phyloP scores from a whole-genome alignment of 23 red algal genomes.

The Cyanidiococcus yangmingshanensis region DNA sequence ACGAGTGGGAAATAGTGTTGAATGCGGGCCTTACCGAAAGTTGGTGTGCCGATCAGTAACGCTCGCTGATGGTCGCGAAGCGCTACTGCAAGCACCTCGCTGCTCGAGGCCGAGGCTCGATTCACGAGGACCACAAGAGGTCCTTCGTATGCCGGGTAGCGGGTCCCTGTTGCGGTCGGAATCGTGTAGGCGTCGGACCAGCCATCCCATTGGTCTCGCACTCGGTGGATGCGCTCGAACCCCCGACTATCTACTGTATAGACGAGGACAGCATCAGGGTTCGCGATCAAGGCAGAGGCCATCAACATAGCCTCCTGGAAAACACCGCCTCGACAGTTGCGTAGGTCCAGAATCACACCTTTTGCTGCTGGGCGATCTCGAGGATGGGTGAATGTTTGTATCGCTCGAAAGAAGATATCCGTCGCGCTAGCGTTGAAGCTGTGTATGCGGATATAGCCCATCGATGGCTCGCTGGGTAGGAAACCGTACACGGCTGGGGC shows the following conservation, averaged over 20 bases:
- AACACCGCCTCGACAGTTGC: slow-evolving; percentile 31
- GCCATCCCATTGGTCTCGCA: slow-evolving; percentile 13
- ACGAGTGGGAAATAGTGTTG: slow-evolving; percentile 27
- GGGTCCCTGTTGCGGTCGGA: neutral
- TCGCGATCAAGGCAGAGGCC: slow-evolving; percentile 21
- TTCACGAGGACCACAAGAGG: slow-evolving; percentile 29
- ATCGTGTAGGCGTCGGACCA: neutral
- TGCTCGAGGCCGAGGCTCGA: slow-evolving; percentile 10
- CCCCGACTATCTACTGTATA: slow-evolving; percentile 26
- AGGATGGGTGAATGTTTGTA: neutral
- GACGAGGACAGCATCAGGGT: slow-evolving; percentile 4
- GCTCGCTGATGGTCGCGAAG: slow-evolving; percentile 24
- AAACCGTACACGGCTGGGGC: neutral
- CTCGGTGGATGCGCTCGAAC: slow-evolving; percentile 8
- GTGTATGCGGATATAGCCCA: slow-evolving; percentile 27
- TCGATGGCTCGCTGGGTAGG: neutral
- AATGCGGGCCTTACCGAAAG: slow-evolving; percentile 32
- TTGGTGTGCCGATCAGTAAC: slow-evolving; percentile 12
- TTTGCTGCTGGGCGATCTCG: neutral
- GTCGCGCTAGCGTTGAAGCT: slow-evolving; percentile 18
- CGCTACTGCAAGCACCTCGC: slow-evolving; percentile 29
- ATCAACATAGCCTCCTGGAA: slow-evolving; percentile 35
- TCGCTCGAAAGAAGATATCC: neutral
- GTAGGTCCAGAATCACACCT: slow-evolving; percentile 29
- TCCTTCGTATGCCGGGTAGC: neutral